These are phyloP conservation scores for Chalciporus piperatus DNA, from an alignment of 768 basidiomycete species.

Conservation along the genomic window DNA sequence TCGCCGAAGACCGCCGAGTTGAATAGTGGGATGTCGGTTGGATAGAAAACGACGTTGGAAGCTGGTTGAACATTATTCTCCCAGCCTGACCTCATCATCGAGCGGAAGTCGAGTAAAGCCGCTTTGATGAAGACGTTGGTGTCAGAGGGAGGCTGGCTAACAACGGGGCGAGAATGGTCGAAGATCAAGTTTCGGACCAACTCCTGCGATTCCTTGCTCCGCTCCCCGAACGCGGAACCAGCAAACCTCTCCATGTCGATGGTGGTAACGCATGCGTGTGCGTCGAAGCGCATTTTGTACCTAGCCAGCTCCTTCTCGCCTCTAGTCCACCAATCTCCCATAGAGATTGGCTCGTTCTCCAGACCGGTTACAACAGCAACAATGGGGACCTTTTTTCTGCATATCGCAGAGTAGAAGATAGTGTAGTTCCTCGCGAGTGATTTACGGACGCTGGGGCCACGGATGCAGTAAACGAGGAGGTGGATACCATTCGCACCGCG, in stretches of 20 bases:
- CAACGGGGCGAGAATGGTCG: conserved; percentile 13
- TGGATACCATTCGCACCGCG: conserved; percentile 27
- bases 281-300: conserved; percentile 37
- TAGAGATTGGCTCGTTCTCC: conserved; percentile 31
- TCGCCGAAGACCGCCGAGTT: conserved; percentile 15
- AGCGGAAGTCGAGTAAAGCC: conserved; percentile 26
- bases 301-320: conserved; percentile 31
- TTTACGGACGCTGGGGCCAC: conserved; percentile 27
- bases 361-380: conserved; percentile 32
- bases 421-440: conserved; percentile 29
- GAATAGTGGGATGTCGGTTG: conserved; percentile 14
- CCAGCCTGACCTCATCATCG: conserved; percentile 24
- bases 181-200: conserved; percentile 21
- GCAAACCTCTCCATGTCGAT: conserved; percentile 15
- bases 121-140: conserved; percentile 25
- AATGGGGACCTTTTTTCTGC: conserved; percentile 31
- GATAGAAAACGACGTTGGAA: conserved; percentile 20
- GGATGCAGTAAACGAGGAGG: conserved; percentile 34
- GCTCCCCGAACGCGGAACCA: conserved; percentile 17
- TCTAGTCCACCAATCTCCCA: conserved; percentile 38
- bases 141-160: conserved; percentile 17
- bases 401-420: conserved; percentile 30
- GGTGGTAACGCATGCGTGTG: conserved; percentile 43
- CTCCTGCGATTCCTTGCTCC: conserved; percentile 20
- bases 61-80: conserved; percentile 15